Conservation (phyloP, 2,329 filamentous ascomycete genomes). For the Elsinoe arachidis region DNA sequence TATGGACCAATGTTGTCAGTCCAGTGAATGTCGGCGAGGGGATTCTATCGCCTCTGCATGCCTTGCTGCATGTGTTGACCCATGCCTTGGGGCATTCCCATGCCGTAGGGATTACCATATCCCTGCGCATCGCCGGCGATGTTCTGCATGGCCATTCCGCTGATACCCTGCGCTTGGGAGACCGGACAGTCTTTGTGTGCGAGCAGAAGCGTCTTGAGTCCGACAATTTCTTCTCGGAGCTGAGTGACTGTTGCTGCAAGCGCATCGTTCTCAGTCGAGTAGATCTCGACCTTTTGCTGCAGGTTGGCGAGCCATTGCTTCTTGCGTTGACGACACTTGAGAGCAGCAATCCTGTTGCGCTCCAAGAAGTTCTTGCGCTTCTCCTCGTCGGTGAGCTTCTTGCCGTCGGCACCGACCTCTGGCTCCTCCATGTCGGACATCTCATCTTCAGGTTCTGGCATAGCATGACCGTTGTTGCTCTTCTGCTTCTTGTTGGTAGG, state of each 20-base stretch:
- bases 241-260: constrained; percentile 75
- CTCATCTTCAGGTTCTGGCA: constrained; percentile 44
- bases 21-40: not conserved
- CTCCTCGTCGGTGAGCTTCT: constrained; percentile 97
- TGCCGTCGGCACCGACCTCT: constrained; percentile 34
- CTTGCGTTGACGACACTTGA: constrained; percentile 96
- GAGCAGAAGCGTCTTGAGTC: constrained; percentile 82
- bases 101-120: constrained; percentile 41
- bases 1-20: not conserved
- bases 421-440: constrained; percentile 38
- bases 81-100: constrained; percentile 32
- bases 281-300: constrained; percentile 89
- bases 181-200: constrained; percentile 96
- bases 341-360: constrained; percentile 88
- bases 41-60: constrained; percentile 28
- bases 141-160: constrained; percentile 41
- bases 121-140: constrained; percentile 38
- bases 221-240: constrained; percentile 85
- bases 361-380: constrained; percentile 98
- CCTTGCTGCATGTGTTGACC: constrained; percentile 25
- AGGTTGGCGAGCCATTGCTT: constrained; percentile 98
- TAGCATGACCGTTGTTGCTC: constrained; percentile 39
- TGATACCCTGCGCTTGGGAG: constrained; percentile 72
- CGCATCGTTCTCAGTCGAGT: constrained; percentile 82
- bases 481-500: constrained; percentile 65